These are phyloP conservation scores for Didymella glomerata DNA, from an alignment of 2,329 filamentous ascomycete species.

Conservation along the genomic window DNA sequence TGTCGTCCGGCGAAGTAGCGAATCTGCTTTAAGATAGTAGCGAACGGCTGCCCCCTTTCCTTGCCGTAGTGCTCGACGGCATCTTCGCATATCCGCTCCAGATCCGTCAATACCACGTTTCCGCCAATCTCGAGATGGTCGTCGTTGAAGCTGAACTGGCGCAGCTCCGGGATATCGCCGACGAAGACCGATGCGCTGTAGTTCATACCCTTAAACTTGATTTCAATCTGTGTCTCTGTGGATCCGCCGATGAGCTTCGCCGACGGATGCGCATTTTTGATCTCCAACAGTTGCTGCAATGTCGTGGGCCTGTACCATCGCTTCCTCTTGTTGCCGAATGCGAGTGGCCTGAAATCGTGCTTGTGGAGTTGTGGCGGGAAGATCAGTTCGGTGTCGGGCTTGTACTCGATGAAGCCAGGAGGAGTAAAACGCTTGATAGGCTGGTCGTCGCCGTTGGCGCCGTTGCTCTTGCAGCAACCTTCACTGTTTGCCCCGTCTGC, in stretches of 20 bases:
- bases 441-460: conserved; percentile 53
- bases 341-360: conserved; percentile 80
- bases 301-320: conserved; percentile 92
- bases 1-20: conserved; percentile 94
- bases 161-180: conserved; percentile 88
- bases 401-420: conserved; percentile 93
- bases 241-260: conserved; percentile 96
- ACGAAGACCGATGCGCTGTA: conserved; percentile 92
- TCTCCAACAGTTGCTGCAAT: conserved; percentile 84
- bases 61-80: conserved; percentile 81
- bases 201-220: conserved; percentile 95
- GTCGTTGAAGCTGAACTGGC: conserved; percentile 80
- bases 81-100: conserved; percentile 83
- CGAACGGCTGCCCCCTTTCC: conserved; percentile 77
- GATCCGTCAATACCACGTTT: conserved; percentile 89
- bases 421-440: conserved; percentile 74
- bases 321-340: conserved; percentile 94
- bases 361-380: conserved; percentile 88
- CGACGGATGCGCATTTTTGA: conserved; percentile 83
- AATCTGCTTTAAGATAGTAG: conserved; percentile 91
- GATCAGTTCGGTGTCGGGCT: conserved; percentile 91
- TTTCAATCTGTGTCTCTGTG: conserved; percentile 97
- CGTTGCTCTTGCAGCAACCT: conserved; percentile 53
- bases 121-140: conserved; percentile 90
- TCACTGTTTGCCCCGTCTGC: conserved; percentile 48